A percentile compares a stretch with the other conserved stretches of the same genome.
Evolutionary conservation across 2,329 filamentous ascomycete species (phyloP).

Genomic region (Fusarium piperis): DNA sequence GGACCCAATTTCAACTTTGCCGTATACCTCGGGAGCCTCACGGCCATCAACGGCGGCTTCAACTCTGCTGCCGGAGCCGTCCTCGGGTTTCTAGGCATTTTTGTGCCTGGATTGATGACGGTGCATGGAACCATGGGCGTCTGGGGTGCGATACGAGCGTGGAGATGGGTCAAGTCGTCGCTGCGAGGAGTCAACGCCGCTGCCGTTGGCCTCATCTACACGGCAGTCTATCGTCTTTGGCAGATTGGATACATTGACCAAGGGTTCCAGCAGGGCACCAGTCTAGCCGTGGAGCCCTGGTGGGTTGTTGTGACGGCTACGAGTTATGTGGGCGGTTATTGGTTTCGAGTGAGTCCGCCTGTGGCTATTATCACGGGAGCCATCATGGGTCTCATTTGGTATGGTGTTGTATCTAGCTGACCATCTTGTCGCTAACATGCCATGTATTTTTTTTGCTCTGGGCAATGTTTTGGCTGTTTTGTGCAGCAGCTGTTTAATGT

Average conservation of each 20-base stretch:
- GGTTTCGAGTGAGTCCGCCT: constrained; percentile 46
- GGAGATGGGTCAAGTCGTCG: constrained; percentile 57
- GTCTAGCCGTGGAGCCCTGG: constrained; percentile 68
- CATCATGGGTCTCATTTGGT: constrained; percentile 47
- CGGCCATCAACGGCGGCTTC: constrained; percentile 52
- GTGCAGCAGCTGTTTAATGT: not conserved
- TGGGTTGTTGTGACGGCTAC: constrained; percentile 69
- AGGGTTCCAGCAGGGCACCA: constrained; percentile 58
- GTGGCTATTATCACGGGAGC: constrained; percentile 48
- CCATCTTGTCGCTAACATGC: not conserved
- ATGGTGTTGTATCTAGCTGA: constrained; percentile 36
- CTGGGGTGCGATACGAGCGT: constrained; percentile 61
- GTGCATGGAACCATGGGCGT: constrained; percentile 63
- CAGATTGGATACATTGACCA: constrained; percentile 68
- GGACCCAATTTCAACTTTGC: constrained; percentile 61
- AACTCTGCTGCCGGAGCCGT: constrained; percentile 57
- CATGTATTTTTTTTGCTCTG: not conserved
- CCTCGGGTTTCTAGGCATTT: constrained; percentile 63
- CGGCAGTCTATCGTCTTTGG: constrained; percentile 71
- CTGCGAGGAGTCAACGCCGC: constrained; percentile 67
- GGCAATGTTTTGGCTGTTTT: not conserved
- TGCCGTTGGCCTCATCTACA: constrained; percentile 70
- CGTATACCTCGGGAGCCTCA: constrained; percentile 64
- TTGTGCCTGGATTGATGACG: constrained; percentile 59
- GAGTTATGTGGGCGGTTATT: constrained; percentile 53